Evolutionary conservation across 2,329 filamentous ascomycete genomes (phyloP).

Genomic region (Exophiala phaeomuriformis): DNA sequence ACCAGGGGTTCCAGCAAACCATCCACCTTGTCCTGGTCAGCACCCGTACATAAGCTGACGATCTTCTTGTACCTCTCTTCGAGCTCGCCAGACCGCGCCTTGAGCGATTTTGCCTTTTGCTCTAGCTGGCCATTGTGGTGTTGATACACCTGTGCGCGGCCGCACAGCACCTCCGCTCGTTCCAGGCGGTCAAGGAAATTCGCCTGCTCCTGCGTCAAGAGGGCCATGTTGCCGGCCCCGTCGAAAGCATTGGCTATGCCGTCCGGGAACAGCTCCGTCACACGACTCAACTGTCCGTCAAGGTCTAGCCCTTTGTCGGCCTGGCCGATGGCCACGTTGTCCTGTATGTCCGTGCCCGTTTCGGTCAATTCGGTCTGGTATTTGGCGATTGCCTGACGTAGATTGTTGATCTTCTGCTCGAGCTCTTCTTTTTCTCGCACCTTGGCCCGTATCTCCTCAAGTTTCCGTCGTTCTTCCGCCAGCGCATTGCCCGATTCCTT

Average conservation of each 20-base stretch:
- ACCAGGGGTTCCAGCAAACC: conserved; percentile 70
- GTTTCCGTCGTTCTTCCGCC: conserved; percentile 64
- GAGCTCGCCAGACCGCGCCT: conserved; percentile 71
- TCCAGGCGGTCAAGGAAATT: conserved; percentile 49
- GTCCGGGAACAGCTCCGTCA: conserved; percentile 35
- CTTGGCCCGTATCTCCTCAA: conserved; percentile 63
- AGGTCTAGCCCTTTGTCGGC: conserved; percentile 39
- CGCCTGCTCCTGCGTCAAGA: conserved; percentile 35
- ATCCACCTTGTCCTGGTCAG: conserved; percentile 72
- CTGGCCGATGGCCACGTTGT: conserved; percentile 41
- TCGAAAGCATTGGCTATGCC: background rate
- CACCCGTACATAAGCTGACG: conserved; percentile 76
- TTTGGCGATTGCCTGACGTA: conserved; percentile 65
- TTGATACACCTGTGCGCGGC: conserved; percentile 63
- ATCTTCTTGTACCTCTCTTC: conserved; percentile 84
- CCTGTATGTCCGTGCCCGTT: conserved; percentile 31
- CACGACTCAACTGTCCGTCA: conserved; percentile 33
- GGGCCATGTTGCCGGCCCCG: conserved; percentile 31
- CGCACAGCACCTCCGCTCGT: conserved; percentile 54
- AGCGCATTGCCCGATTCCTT: conserved; percentile 72
- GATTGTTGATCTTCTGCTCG: conserved; percentile 67
- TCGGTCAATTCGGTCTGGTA: conserved; percentile 50
- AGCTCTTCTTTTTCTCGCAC: conserved; percentile 57
- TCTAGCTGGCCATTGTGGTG: conserved; percentile 60
- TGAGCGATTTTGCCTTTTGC: conserved; percentile 61